These are phyloP conservation scores for Sordaria brevicollis DNA, from an alignment of 495 filamentous ascomycete species.

Conservation along the genomic window DNA sequence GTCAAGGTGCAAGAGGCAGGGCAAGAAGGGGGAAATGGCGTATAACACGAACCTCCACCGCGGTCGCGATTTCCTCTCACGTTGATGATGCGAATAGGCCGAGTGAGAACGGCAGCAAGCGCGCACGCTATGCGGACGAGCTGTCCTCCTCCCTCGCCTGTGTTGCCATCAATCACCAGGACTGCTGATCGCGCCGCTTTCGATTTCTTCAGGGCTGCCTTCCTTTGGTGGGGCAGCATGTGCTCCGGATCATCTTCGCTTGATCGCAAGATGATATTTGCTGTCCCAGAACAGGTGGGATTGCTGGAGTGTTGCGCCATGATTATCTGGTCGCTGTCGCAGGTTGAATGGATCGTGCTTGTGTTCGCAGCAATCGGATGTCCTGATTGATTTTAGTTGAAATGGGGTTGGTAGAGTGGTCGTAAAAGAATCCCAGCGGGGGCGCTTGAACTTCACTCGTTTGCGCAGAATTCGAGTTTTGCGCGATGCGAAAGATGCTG, in stretches of 20 bases:
- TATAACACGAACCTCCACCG: constrained; percentile 28
- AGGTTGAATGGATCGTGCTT: not conserved
- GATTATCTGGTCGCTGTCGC: not conserved
- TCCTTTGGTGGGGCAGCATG: not conserved
- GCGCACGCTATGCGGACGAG: constrained; percentile 62
- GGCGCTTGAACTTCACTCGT: not conserved
- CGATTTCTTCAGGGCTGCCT: constrained; percentile 6
- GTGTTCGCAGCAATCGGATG: not conserved
- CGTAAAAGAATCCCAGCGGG: not conserved
- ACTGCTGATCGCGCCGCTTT: constrained; percentile 5
- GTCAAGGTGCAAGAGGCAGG: constrained; percentile 5
- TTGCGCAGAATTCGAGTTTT: not conserved
- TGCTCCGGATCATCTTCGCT: not conserved
- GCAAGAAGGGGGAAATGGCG: not conserved
- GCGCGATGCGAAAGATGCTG: not conserved
- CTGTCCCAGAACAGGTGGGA: not conserved
- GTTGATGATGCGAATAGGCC: constrained; percentile 54
- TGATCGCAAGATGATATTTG: not conserved
- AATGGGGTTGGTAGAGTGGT: not conserved
- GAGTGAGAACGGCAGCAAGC: constrained; percentile 55
- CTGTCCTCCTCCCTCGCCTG: constrained; percentile 80
- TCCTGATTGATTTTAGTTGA: no score
- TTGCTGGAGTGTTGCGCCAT: not conserved
- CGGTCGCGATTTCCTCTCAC: constrained; percentile 58
- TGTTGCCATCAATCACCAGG: constrained; percentile 51